These are phyloP conservation scores for Linum lewisii DNA, from an alignment of 345 rosid species.

Conservation along the genomic window DNA sequence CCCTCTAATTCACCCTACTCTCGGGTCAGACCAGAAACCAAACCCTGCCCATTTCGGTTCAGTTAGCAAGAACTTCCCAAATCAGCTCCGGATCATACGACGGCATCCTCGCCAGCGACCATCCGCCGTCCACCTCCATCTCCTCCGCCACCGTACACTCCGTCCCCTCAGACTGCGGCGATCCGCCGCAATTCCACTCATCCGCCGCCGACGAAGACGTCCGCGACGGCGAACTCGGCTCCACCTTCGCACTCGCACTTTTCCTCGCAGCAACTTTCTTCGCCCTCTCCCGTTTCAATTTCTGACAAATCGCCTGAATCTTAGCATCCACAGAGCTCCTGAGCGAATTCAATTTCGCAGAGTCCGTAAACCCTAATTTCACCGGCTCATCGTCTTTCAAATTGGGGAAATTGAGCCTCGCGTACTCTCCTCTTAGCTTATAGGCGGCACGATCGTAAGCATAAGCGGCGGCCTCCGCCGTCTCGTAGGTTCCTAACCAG, in stretches of 20 bases:
- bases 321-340: conserved; percentile 70
- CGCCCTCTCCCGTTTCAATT: conserved; percentile 49
- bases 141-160: conserved; percentile 19
- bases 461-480: conserved; percentile 87
- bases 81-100: conserved; percentile 84
- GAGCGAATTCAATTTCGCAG: conserved; percentile 43
- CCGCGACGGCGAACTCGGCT: conserved; percentile 20
- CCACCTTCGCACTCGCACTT: conserved; percentile 20
- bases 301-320: conserved; percentile 83
- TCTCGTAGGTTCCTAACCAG: conserved; percentile 90
- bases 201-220: conserved; percentile 17
- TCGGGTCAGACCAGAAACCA: background rate
- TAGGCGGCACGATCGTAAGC: conserved; percentile 96
- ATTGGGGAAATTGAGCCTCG: conserved; percentile 76
- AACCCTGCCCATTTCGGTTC: background rate
- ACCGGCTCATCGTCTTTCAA: conserved; percentile 42
- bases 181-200: conserved; percentile 19
- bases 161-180: conserved; percentile 37
- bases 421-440: conserved; percentile 89
- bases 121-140: conserved; percentile 34
- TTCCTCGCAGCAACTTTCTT: conserved; percentile 38
- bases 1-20: background rate
- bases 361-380: conserved; percentile 50
- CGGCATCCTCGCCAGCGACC: conserved; percentile 70
- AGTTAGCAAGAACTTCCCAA: conserved; percentile 90